phyloP scores from a whole-genome alignment of 495 filamentous ascomycete genomes.

The Penicillium daleae region DNA sequence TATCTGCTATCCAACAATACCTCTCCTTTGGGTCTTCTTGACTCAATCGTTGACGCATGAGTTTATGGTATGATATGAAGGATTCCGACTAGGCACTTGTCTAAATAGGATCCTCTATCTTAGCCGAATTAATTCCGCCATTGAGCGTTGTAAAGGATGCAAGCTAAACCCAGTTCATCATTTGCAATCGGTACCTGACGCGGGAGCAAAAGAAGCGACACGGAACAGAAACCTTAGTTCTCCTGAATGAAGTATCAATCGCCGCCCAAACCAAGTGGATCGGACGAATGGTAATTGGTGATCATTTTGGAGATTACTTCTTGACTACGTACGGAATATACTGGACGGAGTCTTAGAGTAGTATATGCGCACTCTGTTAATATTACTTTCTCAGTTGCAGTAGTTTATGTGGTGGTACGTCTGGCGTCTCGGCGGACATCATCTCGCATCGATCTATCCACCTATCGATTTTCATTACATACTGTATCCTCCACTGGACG shows the following conservation, averaged over 20 bases:
- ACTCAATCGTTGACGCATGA: neutral
- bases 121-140: constrained; percentile 1
- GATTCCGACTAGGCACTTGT: neutral
- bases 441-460: neutral
- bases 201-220: neutral
- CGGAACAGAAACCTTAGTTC: constrained; percentile 1
- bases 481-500: neutral
- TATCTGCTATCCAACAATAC: neutral
- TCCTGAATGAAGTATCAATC: constrained; percentile 10
- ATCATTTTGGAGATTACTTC: too few species aligned
- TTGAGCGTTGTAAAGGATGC: constrained; percentile 3
- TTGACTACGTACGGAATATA: neutral
- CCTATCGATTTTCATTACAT: constrained; percentile 4
- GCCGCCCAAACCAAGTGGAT: constrained; percentile 3
- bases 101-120: constrained; percentile 1
- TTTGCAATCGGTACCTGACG: constrained; percentile 1
- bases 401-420: constrained; percentile 1
- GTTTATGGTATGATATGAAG: constrained; percentile 6
- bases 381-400: neutral
- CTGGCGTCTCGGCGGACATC: constrained; percentile 6
- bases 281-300: neutral
- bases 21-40: neutral
- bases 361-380: neutral
- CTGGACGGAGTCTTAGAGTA: neutral
- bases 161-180: neutral